Conservation (phyloP, 78 protist genomes). For the Thecamonas trahens region DNA sequence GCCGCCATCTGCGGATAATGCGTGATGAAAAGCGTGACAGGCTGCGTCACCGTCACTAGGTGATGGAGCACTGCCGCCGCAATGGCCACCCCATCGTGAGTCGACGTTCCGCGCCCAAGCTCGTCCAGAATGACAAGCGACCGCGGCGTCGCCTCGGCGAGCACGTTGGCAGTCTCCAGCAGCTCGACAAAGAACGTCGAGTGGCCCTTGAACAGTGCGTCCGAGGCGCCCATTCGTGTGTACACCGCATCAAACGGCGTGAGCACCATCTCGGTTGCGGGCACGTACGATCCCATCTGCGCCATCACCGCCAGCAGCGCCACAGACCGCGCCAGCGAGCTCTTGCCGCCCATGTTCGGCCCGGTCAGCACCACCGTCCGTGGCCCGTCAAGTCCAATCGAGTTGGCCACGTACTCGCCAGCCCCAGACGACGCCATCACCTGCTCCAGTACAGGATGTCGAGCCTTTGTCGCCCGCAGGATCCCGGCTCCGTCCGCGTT, state of each 20-base stretch:
- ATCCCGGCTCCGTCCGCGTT: neutral
- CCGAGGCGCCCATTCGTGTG: slow-evolving; percentile 87
- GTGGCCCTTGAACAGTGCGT: slow-evolving; percentile 50
- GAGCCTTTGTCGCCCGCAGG: no score
- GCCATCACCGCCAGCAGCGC: slow-evolving; percentile 74
- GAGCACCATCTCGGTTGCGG: slow-evolving; percentile 44
- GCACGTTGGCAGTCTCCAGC: slow-evolving; percentile 62
- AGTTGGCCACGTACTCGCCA: slow-evolving; percentile 48
- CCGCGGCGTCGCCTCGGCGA: slow-evolving; percentile 44
- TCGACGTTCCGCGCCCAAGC: slow-evolving; percentile 88
- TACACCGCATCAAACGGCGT: slow-evolving; percentile 66
- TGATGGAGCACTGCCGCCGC: slow-evolving; percentile 62
- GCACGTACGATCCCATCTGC: slow-evolving; percentile 89
- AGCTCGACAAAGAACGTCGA: slow-evolving; percentile 87
- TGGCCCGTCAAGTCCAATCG: slow-evolving; percentile 10
- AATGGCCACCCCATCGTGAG: slow-evolving; percentile 88
- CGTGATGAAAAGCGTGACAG: slow-evolving; percentile 77
- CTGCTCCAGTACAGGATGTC: no score
- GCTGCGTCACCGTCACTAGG: neutral
- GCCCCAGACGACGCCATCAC: no score
- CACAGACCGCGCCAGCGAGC: slow-evolving; percentile 31
- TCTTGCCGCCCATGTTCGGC: slow-evolving; percentile 93
- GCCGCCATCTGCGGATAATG: slow-evolving; percentile 69
- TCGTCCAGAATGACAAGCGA: slow-evolving; percentile 89
- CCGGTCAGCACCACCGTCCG: slow-evolving; percentile 65